A percentile compares a stretch with the other conserved stretches of the same genome.
Evolutionary conservation across 805 yeast species (phyloP).

Genomic region (Ogataea zsoltii): DNA sequence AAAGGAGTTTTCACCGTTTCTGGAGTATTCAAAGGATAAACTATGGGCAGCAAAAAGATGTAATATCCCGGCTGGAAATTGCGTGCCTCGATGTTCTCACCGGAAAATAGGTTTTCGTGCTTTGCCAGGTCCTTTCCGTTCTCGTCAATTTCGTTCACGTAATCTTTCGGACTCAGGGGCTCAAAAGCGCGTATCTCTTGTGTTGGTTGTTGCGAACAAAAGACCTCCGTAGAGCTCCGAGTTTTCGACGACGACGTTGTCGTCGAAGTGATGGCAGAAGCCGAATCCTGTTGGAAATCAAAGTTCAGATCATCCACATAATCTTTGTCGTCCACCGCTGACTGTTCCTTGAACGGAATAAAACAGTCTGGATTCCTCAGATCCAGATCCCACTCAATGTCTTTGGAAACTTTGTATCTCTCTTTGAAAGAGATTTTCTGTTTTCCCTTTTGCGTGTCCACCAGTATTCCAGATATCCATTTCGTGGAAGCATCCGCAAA

Average conservation of each 20-base stretch:
- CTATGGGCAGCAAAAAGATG: constrained; percentile 62
- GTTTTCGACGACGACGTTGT: constrained; percentile 14
- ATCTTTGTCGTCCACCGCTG: constrained; percentile 4
- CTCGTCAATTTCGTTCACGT: constrained; percentile 25
- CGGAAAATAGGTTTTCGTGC: constrained; percentile 22
- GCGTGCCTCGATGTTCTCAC: constrained; percentile 10
- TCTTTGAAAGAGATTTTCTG: constrained; percentile 43
- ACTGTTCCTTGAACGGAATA: constrained; percentile 31
- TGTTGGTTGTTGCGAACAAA: constrained; percentile 25
- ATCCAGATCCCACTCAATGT: constrained; percentile 46
- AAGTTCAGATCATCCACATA: constrained; percentile 20
- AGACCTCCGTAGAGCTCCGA: constrained; percentile 16
- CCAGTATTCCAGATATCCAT: constrained; percentile 40
- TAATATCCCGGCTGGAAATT: constrained; percentile 64
- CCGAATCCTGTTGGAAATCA: constrained; percentile 21
- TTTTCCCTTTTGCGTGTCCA: constrained; percentile 43
- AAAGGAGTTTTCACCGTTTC: constrained; percentile 56
- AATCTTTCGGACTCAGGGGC: constrained; percentile 25
- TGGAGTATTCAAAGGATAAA: constrained; percentile 62
- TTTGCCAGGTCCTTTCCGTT: constrained; percentile 17
- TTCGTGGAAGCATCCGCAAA: constrained; percentile 43
- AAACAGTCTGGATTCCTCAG: constrained; percentile 38
- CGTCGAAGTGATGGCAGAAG: constrained; percentile 15
- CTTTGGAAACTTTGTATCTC: constrained; percentile 41
- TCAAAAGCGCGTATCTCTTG: constrained; percentile 28